Conservation (phyloP, 2,329 filamentous ascomycete genomes). For the Aspergillus sp. region DNA sequence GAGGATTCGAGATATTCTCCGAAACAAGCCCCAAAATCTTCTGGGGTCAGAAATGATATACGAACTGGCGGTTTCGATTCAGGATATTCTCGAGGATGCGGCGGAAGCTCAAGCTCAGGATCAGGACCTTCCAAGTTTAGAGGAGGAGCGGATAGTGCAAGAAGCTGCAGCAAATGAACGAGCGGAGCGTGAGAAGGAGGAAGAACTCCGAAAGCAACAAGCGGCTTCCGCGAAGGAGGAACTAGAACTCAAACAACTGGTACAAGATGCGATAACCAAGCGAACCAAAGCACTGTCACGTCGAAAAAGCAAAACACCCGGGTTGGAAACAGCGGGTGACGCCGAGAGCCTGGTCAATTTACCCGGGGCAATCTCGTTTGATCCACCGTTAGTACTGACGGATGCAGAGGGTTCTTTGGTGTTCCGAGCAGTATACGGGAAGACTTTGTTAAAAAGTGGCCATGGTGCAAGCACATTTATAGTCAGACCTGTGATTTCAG, state of each 20-base stretch:
- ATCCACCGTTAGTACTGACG: slow-evolving; percentile 53
- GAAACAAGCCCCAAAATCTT: slow-evolving; percentile 65
- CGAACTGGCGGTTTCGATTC: slow-evolving; percentile 59
- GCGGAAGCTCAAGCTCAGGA: slow-evolving; percentile 73
- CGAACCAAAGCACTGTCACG: slow-evolving; percentile 40
- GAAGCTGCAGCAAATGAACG: slow-evolving; percentile 67
- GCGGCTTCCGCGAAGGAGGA: slow-evolving; percentile 44
- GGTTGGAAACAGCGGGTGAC: slow-evolving; percentile 29
- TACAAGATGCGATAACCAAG: slow-evolving; percentile 41
- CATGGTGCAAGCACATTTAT: slow-evolving; percentile 65
- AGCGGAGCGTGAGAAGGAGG: slow-evolving; percentile 51
- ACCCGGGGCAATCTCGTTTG: slow-evolving; percentile 42
- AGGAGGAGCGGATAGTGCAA: slow-evolving; percentile 83
- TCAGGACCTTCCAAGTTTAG: slow-evolving; percentile 76
- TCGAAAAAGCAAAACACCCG: slow-evolving; percentile 39
- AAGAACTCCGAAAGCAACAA: slow-evolving; percentile 47
- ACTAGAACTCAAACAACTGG: slow-evolving; percentile 37
- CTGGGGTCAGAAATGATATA: slow-evolving; percentile 66
- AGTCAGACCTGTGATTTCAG: slow-evolving; percentile 66
- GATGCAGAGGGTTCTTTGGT: slow-evolving; percentile 63
- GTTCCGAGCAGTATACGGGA: slow-evolving; percentile 71
- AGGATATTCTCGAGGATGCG: slow-evolving; percentile 80
- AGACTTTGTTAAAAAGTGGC: slow-evolving; percentile 64
- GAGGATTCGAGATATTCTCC: slow-evolving; percentile 69
- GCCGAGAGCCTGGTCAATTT: slow-evolving; percentile 33